A percentile compares a stretch with the other conserved stretches of the same genome.
Conservation (phyloP, 2,329 filamentous ascomycete genomes). For the Venturia nashicola region DNA sequence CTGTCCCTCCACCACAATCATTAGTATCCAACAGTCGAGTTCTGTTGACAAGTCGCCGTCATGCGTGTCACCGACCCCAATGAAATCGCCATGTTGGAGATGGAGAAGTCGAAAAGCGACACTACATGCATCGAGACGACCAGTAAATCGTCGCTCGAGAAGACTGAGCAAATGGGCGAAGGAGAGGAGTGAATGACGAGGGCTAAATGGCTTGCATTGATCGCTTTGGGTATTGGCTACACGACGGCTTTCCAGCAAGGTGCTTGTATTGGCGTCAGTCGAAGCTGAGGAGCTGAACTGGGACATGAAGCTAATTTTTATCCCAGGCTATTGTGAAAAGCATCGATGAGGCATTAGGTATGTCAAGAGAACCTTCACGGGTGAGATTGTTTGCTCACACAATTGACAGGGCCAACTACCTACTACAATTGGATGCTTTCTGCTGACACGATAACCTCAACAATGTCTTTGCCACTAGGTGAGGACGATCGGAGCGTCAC, state of each 20-base stretch:
- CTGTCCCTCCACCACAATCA: not conserved
- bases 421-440: slow-evolving; percentile 12
- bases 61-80: not conserved
- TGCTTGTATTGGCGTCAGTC: slow-evolving; percentile 5
- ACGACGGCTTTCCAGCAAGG: slow-evolving; percentile 10
- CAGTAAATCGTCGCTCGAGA: not conserved
- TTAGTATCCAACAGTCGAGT: not conserved
- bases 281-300: not conserved
- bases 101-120: not conserved
- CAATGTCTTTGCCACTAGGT: slow-evolving; percentile 7
- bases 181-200: not conserved
- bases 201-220: slow-evolving; percentile 6
- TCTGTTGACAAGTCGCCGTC: not conserved
- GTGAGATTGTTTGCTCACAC: not conserved
- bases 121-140: not conserved
- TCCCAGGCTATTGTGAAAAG: slow-evolving; percentile 8
- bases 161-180: not conserved
- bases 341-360: slow-evolving; percentile 10
- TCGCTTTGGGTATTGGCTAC: slow-evolving; percentile 9
- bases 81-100: not conserved
- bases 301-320: not conserved
- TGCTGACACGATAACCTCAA: slow-evolving; percentile 4
- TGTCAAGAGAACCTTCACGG: not conserved
- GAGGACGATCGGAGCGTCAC: not conserved
- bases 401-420: slow-evolving; percentile 9